Evolutionary conservation across 768 basidiomycete genomes (phyloP).

Genomic region (Pleurotus tuber-regium): DNA sequence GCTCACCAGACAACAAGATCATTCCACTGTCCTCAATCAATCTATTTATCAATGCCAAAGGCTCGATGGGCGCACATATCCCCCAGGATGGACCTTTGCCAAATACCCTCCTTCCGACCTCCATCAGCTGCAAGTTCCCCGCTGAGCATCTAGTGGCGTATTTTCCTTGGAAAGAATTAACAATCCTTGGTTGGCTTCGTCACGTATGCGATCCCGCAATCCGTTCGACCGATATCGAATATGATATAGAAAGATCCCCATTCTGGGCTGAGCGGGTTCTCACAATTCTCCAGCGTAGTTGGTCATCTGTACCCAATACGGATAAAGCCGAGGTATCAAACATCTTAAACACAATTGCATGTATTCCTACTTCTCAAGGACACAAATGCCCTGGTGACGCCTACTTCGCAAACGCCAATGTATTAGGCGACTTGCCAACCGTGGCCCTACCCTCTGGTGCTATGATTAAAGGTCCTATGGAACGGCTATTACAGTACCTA

Average conservation of each 20-base stretch:
- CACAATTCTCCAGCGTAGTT: slow-evolving; percentile 60
- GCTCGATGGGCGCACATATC: slow-evolving; percentile 50
- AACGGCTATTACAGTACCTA: slow-evolving; percentile 66
- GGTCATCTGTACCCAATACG: slow-evolving; percentile 57
- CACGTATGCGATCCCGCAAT: slow-evolving; percentile 54
- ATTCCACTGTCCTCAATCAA: slow-evolving; percentile 68
- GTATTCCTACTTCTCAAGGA: slow-evolving; percentile 74
- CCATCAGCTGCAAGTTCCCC: slow-evolving; percentile 59
- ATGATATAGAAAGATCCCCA: slow-evolving; percentile 64
- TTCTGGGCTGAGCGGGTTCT: slow-evolving; percentile 83
- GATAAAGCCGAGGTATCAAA: slow-evolving; percentile 47
- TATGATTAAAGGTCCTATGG: slow-evolving; percentile 64
- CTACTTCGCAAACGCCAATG: slow-evolving; percentile 82
- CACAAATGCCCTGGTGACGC: slow-evolving; percentile 68
- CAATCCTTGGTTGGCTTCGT: slow-evolving; percentile 71
- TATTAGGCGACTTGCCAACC: slow-evolving; percentile 88
- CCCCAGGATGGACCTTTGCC: slow-evolving; percentile 78
- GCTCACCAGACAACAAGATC: slow-evolving; percentile 46
- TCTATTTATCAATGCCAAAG: slow-evolving; percentile 66
- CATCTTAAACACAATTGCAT: slow-evolving; percentile 48
- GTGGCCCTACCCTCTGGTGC: slow-evolving; percentile 67
- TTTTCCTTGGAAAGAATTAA: slow-evolving; percentile 81
- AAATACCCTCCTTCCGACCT: slow-evolving; percentile 63
- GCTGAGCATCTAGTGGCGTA: slow-evolving; percentile 43
- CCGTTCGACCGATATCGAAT: slow-evolving; percentile 38